phyloP scores from a whole-genome alignment of 2,329 filamentous ascomycete species.

The Rhexocercosporidium sp. region DNA sequence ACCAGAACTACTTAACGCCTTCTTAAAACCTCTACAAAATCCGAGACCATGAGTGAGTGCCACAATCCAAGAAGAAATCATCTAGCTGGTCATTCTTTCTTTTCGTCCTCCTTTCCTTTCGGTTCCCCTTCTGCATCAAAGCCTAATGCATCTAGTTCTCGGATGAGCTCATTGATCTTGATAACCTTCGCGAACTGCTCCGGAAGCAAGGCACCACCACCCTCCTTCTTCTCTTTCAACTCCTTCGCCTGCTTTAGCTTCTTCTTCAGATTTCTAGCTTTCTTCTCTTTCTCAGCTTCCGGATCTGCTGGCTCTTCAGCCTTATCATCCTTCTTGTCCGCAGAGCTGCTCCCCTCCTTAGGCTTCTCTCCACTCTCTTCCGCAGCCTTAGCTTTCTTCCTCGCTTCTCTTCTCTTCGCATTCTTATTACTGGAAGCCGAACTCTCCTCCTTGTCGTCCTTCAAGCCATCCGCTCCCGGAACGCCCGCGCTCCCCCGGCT shows the following conservation, averaged over 20 bases:
- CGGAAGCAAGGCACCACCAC: slow-evolving; percentile 80
- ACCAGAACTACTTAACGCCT: not conserved
- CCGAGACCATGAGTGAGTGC: not conserved
- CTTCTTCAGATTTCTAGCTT: slow-evolving; percentile 88
- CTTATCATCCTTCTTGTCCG: slow-evolving; percentile 37
- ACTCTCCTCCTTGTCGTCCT: slow-evolving; percentile 51
- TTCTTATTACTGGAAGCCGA: slow-evolving; percentile 77
- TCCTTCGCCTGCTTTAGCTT: slow-evolving; percentile 94
- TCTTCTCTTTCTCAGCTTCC: slow-evolving; percentile 86
- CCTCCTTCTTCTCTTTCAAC: slow-evolving; percentile 87
- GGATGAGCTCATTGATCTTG: slow-evolving; percentile 91
- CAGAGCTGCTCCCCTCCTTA: slow-evolving; percentile 42
- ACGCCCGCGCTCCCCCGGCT: slow-evolving; percentile 73
- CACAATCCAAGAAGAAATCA: not conserved
- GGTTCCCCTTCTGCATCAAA: slow-evolving; percentile 80
- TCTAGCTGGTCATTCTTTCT: slow-evolving; percentile 1
- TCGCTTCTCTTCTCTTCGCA: slow-evolving; percentile 75
- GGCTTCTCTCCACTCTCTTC: slow-evolving; percentile 47
- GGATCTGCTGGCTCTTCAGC: slow-evolving; percentile 60
- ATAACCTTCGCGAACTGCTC: slow-evolving; percentile 98
- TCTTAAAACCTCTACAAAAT: not conserved
- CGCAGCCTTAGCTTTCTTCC: slow-evolving; percentile 60
- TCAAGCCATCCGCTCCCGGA: slow-evolving; percentile 71
- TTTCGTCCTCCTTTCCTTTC: slow-evolving; percentile 44
- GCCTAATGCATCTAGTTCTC: slow-evolving; percentile 83